Evolutionary conservation across 2,329 filamentous ascomycete species (phyloP).

Genomic region (Aspergillus texensis): DNA sequence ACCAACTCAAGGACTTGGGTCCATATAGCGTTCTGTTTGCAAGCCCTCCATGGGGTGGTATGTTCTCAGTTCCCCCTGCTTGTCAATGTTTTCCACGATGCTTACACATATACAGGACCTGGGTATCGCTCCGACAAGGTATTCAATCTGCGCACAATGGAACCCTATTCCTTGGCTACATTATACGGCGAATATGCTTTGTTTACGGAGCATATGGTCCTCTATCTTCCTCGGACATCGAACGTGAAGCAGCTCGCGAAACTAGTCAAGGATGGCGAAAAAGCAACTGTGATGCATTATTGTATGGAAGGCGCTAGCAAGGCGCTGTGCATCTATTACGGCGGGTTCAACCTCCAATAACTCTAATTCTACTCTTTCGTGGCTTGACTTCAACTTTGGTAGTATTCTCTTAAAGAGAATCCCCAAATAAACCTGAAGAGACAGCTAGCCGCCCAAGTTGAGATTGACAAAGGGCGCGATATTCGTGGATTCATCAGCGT

Average conservation of each 20-base stretch:
- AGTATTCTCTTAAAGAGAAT: background rate
- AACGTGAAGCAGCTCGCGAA: conserved; percentile 77
- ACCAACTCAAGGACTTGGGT: conserved; percentile 51
- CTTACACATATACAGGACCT: conserved; percentile 52
- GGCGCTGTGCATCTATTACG: conserved; percentile 63
- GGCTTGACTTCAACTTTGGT: background rate
- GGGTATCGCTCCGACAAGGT: conserved; percentile 67
- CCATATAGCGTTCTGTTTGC: conserved; percentile 66
- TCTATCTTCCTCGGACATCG: conserved; percentile 85
- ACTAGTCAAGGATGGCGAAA: conserved; percentile 50
- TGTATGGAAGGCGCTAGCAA: conserved; percentile 91
- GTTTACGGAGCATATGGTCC: conserved; percentile 59
- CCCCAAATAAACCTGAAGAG: background rate
- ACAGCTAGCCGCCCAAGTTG: background rate
- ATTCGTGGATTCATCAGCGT: background rate
- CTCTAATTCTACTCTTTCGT: background rate
- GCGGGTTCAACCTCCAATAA: conserved; percentile 43
- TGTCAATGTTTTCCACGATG: background rate
- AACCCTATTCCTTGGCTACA: conserved; percentile 74
- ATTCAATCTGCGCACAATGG: conserved; percentile 83
- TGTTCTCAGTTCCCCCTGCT: conserved; percentile 21
- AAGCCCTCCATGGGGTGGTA: conserved; percentile 75
- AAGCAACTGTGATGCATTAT: conserved; percentile 81
- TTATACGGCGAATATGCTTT: conserved; percentile 65
- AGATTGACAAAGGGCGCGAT: background rate